A percentile compares a stretch with the other conserved stretches of the same genome.
Conservation (phyloP, 768 basidiomycete genomes). For the Tricholoma matsutake region DNA sequence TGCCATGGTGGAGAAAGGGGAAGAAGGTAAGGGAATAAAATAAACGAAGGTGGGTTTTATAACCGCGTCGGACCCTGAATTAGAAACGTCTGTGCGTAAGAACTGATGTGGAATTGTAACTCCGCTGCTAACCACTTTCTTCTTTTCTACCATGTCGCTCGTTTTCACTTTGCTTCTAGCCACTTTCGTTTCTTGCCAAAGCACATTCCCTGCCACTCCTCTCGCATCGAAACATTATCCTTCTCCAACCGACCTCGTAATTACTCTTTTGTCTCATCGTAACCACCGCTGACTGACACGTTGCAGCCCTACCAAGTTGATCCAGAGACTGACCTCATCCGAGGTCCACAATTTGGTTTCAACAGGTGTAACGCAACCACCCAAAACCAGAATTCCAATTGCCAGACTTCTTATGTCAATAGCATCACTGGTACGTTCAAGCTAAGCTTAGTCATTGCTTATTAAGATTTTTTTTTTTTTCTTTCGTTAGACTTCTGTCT, state of each 20-base stretch:
- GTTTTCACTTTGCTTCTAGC: not conserved
- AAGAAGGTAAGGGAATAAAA: slow-evolving; percentile 12
- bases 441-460: not conserved
- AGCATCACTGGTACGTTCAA: slow-evolving; percentile 39
- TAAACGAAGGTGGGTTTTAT: slow-evolving; percentile 12
- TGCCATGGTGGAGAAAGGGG: slow-evolving; percentile 37
- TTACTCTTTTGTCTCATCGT: not conserved
- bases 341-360: slow-evolving; percentile 56
- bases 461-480: not conserved
- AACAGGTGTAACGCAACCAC: slow-evolving; percentile 69
- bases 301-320: slow-evolving; percentile 37
- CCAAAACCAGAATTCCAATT: slow-evolving; percentile 50
- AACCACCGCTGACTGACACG: not conserved
- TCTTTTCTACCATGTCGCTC: not conserved
- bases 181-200: slow-evolving; percentile 7
- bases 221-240: slow-evolving; percentile 40
- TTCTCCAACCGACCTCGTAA: slow-evolving; percentile 40
- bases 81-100: not conserved
- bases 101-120: not conserved
- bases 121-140: not conserved
- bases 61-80: slow-evolving; percentile 14
- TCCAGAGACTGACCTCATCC: slow-evolving; percentile 27
- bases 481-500: slow-evolving; percentile 52
- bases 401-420: slow-evolving; percentile 63
- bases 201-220: slow-evolving; percentile 38